Conservation (phyloP, 2,329 filamentous ascomycete genomes). For the Lachnellula subtilissima region DNA sequence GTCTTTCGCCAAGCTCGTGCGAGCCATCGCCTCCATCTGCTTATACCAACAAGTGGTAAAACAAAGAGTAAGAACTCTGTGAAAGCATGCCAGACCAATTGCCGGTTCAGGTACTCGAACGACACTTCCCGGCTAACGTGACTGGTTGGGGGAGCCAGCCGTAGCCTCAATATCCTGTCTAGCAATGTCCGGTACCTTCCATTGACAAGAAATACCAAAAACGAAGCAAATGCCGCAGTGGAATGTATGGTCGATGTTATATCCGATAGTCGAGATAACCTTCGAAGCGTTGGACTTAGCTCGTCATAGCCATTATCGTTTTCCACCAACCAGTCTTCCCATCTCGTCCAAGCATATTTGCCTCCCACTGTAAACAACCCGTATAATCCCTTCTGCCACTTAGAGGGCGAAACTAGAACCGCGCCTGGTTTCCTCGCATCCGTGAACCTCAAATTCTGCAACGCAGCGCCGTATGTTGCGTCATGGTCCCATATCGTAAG, state of each 20-base stretch:
- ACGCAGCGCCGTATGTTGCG: conserved; percentile 85
- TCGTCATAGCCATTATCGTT: conserved; percentile 71
- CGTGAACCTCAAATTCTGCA: conserved; percentile 87
- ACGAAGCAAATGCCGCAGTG: conserved; percentile 75
- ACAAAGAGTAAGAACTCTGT: conserved; percentile 98
- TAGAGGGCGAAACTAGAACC: conserved; percentile 65
- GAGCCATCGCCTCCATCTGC: conserved; percentile 89
- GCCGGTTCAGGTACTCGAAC: conserved; percentile 95
- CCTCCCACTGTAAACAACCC: conserved; percentile 83
- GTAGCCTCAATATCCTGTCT: conserved; percentile 77
- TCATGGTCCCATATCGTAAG: conserved; percentile 95
- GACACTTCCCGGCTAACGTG: conserved; percentile 88
- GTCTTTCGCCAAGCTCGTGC: conserved; percentile 79
- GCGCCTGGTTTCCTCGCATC: conserved; percentile 67
- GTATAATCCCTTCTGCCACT: conserved; percentile 77
- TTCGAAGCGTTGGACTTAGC: conserved; percentile 45
- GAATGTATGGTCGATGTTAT: conserved; percentile 70
- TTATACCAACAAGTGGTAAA: conserved; percentile 91
- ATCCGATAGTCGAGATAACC: conserved; percentile 66
- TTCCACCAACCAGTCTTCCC: conserved; percentile 80
- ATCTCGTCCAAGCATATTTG: conserved; percentile 84
- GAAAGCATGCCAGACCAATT: conserved; percentile 99
- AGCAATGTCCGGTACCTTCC: conserved; percentile 87
- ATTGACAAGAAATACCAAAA: conserved; percentile 85
- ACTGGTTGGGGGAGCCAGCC: conserved; percentile 77